Base-by-base conservation (phyloP, 2,329 filamentous ascomycete species). In the Dendrostoma leiphaemia region DNA sequence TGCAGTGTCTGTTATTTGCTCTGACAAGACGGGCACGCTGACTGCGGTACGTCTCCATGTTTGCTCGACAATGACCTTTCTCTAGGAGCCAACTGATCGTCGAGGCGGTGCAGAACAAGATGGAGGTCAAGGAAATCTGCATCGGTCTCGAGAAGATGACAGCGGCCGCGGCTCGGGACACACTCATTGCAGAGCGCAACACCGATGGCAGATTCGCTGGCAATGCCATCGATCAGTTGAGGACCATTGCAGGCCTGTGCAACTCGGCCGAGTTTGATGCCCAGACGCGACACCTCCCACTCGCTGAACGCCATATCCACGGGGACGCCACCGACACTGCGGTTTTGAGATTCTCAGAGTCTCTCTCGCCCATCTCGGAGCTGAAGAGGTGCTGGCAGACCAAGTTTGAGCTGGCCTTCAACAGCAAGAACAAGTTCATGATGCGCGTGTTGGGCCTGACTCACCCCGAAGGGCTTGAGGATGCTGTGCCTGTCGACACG, bases 371-470 rank as follows among this genome's bases (percentile, higher is more conserved):
- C 0, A 82, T 89, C 0, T 69, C 77, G 0, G 79, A 86, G 48
- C 71, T 88, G 5, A 80, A 84, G 7, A 74, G 76, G 13, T 74
- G 78, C 59, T 91, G 86, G 86, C 79, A 79, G 48, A 84, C 81
- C 49, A 78, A 81, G 2, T 91, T 84, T 61, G 83, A 88, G 51
- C 73, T 90, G 26, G 82, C 86, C 0, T 92, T 92, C 68, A 91
- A 91, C 72, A 90, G 86, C 71, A 90, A 90, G 74, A 91, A 91
- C 71, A 92, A 92, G 69, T 91, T 85, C 65, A 91, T 91, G 83
- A 81, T 91, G 51, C 78, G 83, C 31, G 79, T 85, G 0, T 80
- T 86, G 46, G 74, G 74, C 2, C 60, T 79, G 35, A 69, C 68
- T 2, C 65, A 71, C 28, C 65, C 67, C n/a, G 67, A 71, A 34